phyloP scores from a whole-genome alignment of 2,329 filamentous ascomycete species.

The Fusarium hostae region DNA sequence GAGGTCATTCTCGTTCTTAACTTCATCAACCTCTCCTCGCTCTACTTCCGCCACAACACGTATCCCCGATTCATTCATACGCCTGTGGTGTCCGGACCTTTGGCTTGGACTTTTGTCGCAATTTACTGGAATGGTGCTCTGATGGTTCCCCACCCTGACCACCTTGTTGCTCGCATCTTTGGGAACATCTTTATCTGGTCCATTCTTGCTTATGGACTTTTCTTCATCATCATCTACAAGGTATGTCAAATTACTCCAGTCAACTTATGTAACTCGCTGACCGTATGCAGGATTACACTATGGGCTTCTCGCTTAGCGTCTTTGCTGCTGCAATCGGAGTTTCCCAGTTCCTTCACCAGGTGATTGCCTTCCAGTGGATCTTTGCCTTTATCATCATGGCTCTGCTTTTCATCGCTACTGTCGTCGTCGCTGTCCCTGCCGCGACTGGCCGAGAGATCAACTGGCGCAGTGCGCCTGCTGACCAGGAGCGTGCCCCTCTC shows the following conservation, averaged over 20 bases:
- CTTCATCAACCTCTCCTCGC: slow-evolving; percentile 79
- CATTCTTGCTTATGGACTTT: slow-evolving; percentile 78
- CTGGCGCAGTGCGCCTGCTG: slow-evolving; percentile 57
- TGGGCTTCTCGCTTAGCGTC: slow-evolving; percentile 82
- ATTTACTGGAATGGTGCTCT: slow-evolving; percentile 92
- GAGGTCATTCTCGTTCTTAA: slow-evolving; percentile 82
- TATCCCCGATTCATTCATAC: slow-evolving; percentile 81
- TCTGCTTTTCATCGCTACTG: slow-evolving; percentile 75
- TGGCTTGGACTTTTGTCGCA: slow-evolving; percentile 86
- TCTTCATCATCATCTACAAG: slow-evolving; percentile 80
- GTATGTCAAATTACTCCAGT: slow-evolving; percentile 52
- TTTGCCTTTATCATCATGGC: slow-evolving; percentile 88
- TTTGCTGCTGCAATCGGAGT: slow-evolving; percentile 80
- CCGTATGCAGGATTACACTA: slow-evolving; percentile 69
- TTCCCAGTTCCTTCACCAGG: slow-evolving; percentile 77
- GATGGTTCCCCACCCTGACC: slow-evolving; percentile 75
- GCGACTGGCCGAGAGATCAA: slow-evolving; percentile 68
- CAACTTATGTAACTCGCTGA: slow-evolving; percentile 18
- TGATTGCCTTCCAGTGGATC: slow-evolving; percentile 89
- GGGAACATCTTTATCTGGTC: slow-evolving; percentile 92
- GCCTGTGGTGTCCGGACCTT: slow-evolving; percentile 78
- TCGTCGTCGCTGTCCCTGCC: slow-evolving; percentile 72
- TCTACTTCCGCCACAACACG: slow-evolving; percentile 83
- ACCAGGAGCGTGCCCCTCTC: slow-evolving; percentile 71
- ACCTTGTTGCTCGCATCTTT: slow-evolving; percentile 77